Conservation (phyloP, 1,284 basidiomycete species). For the Agaricales sp. region DNA sequence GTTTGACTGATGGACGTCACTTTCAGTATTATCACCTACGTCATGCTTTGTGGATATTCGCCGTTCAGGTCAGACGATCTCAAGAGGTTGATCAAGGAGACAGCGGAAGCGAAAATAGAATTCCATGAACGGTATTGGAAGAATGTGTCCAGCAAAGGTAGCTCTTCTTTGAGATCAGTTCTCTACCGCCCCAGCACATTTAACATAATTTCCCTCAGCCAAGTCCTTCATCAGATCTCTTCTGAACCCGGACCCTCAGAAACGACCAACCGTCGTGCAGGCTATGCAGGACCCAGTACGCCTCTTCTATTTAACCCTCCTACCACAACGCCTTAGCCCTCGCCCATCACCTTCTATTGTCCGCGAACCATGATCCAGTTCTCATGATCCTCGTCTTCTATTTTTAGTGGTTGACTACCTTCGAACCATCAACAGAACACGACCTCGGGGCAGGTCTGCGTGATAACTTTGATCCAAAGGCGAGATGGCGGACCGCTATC, state of each 20-base stretch:
- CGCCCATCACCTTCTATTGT: too few relatives aligned
- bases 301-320: constrained; percentile 5
- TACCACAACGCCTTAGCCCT: not conserved
- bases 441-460: constrained; percentile 65
- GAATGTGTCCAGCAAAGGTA: constrained; percentile 72
- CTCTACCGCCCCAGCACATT: constrained; percentile 1
- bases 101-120: constrained; percentile 72
- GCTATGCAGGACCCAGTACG: constrained; percentile 48
- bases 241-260: constrained; percentile 63
- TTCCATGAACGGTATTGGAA: constrained; percentile 95
- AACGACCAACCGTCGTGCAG: constrained; percentile 67
- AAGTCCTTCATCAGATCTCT: constrained; percentile 78
- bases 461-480: constrained; percentile 67
- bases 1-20: not conserved
- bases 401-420: constrained; percentile 57
- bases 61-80: constrained; percentile 87
- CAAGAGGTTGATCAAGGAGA: constrained; percentile 72
- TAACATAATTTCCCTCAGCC: constrained; percentile 33
- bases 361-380: too few relatives aligned
- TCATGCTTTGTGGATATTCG: constrained; percentile 85
- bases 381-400: constrained; percentile 4
- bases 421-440: constrained; percentile 50
- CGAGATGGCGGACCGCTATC: constrained; percentile 63
- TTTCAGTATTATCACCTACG: constrained; percentile 84
- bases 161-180: constrained; percentile 3